Base-by-base conservation (phyloP, 83 land plant genomes). In the Larix sibirica region DNA sequence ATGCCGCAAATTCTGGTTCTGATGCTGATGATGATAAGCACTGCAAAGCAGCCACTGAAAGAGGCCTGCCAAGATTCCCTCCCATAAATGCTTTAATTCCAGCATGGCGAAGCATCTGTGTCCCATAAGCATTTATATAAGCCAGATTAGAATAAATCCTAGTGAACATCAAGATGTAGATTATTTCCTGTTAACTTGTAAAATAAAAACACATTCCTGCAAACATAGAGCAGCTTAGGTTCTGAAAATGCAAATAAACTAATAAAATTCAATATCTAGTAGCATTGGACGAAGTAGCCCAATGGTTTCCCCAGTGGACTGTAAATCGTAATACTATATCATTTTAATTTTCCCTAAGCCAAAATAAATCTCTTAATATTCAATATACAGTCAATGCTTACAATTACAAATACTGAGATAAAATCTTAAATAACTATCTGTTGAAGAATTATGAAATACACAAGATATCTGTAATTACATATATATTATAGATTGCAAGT, bases 11-110 rank as follows among this genome's bases (percentile, higher is more conserved):
- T 38, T 85, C 84, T 31, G 86, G 82, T 13, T 84, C 88, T 31
- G 80, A 13, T 17, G 79, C 76, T 81, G 87, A 76, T 62, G 87
- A 86, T 36, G 80, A 56, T 56, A 91, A 69, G 56, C 93, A 93
- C 54, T 81, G 86, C 13, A 88, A 85, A 42, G 90, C 91, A 86
- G 90, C 93, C 68, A 86, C 90, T 59, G 93, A 91, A 31, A 93
- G 87, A 36, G 95, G 95, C 28, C 68, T 88, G 23, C 95, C 95
- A 79, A 93, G 87, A 74, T 93, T 93, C 8, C 95, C 95, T 42
- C 95, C 95, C 68, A 89, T 87, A 65, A 93, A 93, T 17, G 87
- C 82, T 62, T 86, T 82, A 70, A 91, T 83, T 62, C 91, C 94
- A 44, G 91, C 86, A 68, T 85, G 84, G 0, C 59, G 77, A 81